Evolutionary conservation across 2,329 filamentous ascomycete species (phyloP).

Genomic region (Nemania bipapillata): DNA sequence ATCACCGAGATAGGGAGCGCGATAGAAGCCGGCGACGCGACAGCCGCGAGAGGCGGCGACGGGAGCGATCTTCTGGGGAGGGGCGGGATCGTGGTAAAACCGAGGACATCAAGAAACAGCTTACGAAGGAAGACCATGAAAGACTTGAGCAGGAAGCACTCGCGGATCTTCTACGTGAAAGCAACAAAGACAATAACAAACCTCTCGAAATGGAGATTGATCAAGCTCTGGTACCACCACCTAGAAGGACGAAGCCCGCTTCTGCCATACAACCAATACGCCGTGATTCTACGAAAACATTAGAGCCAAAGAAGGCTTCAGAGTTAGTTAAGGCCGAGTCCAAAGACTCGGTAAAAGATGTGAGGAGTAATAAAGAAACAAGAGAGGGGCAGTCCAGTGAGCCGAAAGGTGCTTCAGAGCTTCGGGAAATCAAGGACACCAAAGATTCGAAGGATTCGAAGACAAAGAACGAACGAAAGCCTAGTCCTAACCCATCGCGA

Average conservation of each 20-base stretch:
- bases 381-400: slow-evolving; percentile 40
- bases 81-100: slow-evolving; percentile 54
- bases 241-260: slow-evolving; percentile 62
- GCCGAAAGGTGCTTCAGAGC: slow-evolving; percentile 42
- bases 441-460: slow-evolving; percentile 43
- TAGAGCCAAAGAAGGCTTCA: slow-evolving; percentile 55
- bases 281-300: slow-evolving; percentile 58
- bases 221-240: slow-evolving; percentile 65
- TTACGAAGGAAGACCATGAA: slow-evolving; percentile 68
- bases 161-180: slow-evolving; percentile 69
- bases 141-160: slow-evolving; percentile 68
- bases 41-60: slow-evolving; percentile 50
- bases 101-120: slow-evolving; percentile 63
- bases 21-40: slow-evolving; percentile 51
- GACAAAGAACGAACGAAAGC: slow-evolving; percentile 45
- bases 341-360: slow-evolving; percentile 49
- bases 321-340: slow-evolving; percentile 51
- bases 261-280: slow-evolving; percentile 70
- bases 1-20: slow-evolving; percentile 52
- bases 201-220: slow-evolving; percentile 68
- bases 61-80: slow-evolving; percentile 52
- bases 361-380: slow-evolving; percentile 34
- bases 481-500: slow-evolving; percentile 45
- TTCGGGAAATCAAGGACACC: slow-evolving; percentile 39
- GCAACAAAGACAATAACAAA: slow-evolving; percentile 61